phyloP scores from a whole-genome alignment of 441 rosid genomes.

The Raphanus hybrid region DNA sequence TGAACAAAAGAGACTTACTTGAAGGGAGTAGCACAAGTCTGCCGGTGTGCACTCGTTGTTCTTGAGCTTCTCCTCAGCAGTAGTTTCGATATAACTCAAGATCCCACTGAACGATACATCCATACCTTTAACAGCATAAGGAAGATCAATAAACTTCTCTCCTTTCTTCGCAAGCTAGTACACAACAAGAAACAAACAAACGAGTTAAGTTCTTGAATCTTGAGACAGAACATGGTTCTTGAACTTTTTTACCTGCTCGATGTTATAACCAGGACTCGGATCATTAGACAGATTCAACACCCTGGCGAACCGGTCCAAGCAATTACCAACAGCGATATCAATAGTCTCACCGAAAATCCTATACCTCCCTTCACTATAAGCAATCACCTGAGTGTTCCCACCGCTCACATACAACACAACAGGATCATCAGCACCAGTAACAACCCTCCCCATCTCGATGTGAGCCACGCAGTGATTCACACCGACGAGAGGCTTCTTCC shows the following conservation, averaged over 20 bases:
- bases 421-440: conserved; percentile 91
- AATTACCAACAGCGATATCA: conserved; percentile 98
- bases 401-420: conserved; percentile 95
- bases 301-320: conserved; percentile 93
- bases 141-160: conserved; percentile 83
- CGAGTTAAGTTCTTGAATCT: neutral
- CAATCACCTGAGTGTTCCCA: conserved; percentile 97
- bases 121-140: conserved; percentile 96
- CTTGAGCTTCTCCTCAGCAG: conserved; percentile 82
- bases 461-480: conserved; percentile 97
- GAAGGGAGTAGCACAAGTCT: conserved; percentile 92
- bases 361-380: conserved; percentile 88
- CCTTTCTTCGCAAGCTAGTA: conserved; percentile 95
- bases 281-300: conserved; percentile 88
- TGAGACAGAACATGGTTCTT: conserved; percentile 1
- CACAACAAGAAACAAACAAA: conserved; percentile 1
- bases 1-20: conserved; percentile 51
- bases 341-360: conserved; percentile 93
- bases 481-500: conserved; percentile 87
- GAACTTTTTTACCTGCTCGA: conserved; percentile 68
- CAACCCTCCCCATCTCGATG: conserved; percentile 96
- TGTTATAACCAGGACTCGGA: conserved; percentile 97
- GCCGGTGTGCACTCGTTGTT: conserved; percentile 89
- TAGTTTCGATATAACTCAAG: conserved; percentile 85
- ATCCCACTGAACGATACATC: conserved; percentile 97